Evolutionary conservation across 1,139 yeast species (phyloP).

Genomic region (Candida frijolesensis): DNA sequence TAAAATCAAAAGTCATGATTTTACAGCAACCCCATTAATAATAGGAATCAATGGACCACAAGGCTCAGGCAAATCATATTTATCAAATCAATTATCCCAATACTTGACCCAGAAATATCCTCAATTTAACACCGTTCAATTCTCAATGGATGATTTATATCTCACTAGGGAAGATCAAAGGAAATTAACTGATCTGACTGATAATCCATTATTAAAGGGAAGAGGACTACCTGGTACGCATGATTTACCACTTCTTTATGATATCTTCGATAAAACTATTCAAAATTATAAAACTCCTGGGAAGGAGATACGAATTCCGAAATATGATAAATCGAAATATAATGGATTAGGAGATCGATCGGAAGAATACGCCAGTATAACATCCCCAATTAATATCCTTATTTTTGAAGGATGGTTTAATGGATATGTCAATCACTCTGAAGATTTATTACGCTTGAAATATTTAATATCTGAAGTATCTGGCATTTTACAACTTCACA

Average conservation of each 20-base stretch:
- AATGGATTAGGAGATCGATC: constrained; percentile 80
- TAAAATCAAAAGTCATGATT: background rate
- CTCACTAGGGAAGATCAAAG: constrained; percentile 63
- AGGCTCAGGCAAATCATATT: constrained; percentile 87
- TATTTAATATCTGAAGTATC: constrained; percentile 24
- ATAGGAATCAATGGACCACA: constrained; percentile 87
- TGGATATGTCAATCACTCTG: constrained; percentile 55
- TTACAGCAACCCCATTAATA: constrained; percentile 46
- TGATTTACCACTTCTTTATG: constrained; percentile 46
- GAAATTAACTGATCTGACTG: constrained; percentile 34
- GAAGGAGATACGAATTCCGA: constrained; percentile 52
- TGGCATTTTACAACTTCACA: constrained; percentile 25
- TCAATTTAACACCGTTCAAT: constrained; percentile 47
- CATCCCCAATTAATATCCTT: constrained; percentile 57
- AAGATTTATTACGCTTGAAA: constrained; percentile 17
- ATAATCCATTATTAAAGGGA: constrained; percentile 66
- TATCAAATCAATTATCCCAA: constrained; percentile 48
- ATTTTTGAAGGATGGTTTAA: constrained; percentile 95
- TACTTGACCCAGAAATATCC: constrained; percentile 40
- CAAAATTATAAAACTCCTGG: constrained; percentile 12
- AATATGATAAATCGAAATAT: constrained; percentile 76
- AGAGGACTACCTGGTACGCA: constrained; percentile 96
- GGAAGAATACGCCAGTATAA: constrained; percentile 31
- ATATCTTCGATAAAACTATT: constrained; percentile 22
- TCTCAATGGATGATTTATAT: constrained; percentile 89